A percentile compares a stretch with the other conserved stretches of the same genome.
Evolutionary conservation across 225 moss, liverwort and hornwort genomes (phyloP).

Genomic region (Sphagnum tenellum): DNA sequence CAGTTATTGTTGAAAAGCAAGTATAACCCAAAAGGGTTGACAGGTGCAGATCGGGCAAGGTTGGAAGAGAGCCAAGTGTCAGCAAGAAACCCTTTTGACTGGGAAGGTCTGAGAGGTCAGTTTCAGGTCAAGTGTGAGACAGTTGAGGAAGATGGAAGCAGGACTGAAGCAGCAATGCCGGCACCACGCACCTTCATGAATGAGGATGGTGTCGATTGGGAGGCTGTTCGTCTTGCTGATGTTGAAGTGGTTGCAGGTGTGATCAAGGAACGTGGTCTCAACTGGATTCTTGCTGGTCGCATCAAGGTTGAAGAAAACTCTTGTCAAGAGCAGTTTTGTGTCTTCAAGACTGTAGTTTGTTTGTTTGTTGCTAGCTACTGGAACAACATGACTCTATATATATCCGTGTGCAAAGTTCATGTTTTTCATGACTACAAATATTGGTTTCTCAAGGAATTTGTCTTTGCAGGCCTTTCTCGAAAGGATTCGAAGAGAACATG

Average conservation of each 20-base stretch:
- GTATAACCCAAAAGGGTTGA: conserved; percentile 8
- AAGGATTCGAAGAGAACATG: conserved; percentile 31
- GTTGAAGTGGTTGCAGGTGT: too few relatives aligned
- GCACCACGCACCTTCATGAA: conserved; percentile 13
- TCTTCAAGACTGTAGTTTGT: conserved; percentile 1
- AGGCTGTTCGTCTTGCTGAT: too few relatives aligned
- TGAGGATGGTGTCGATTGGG: too few relatives aligned
- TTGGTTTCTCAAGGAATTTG: too few relatives aligned
- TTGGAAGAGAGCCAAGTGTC: not conserved
- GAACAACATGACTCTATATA: too few relatives aligned
- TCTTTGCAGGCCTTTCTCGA: conserved; percentile 42
- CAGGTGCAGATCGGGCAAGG: not conserved
- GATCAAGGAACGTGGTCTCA: too few relatives aligned
- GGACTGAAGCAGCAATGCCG: conserved; percentile 1
- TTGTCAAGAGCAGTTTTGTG: too few relatives aligned
- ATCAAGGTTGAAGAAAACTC: too few relatives aligned
- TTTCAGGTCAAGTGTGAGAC: not conserved
- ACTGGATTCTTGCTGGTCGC: too few relatives aligned
- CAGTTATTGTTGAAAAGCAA: conserved; percentile 15
- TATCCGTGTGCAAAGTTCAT: too few relatives aligned
- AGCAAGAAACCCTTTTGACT: not conserved
- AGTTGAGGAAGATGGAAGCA: conserved; percentile 13
- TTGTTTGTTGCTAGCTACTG: too few relatives aligned
- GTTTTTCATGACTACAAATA: too few relatives aligned
- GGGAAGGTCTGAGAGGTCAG: not conserved